Percentiles rank a stretch among this genome's conserved stretches.
These are phyloP conservation scores for Sugiyamaella smithiae DNA, from an alignment of 805 yeast genomes.

Conservation along the genomic window DNA sequence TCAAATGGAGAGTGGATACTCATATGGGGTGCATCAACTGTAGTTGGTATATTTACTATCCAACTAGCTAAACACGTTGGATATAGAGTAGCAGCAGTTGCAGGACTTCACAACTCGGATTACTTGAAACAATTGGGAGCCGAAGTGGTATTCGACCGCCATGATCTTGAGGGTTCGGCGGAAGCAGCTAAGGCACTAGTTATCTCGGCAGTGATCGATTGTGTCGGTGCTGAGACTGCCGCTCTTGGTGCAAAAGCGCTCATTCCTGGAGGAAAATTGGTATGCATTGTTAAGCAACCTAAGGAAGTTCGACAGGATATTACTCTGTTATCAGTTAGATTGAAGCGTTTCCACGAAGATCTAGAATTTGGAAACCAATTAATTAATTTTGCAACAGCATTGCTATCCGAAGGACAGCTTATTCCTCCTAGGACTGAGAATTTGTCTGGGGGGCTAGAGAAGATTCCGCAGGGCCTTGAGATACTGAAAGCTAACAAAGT, in stretches of 20 bases:
- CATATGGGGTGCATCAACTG: slow-evolving; percentile 51
- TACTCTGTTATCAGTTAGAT: not conserved
- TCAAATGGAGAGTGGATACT: slow-evolving; percentile 23
- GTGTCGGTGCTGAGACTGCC: slow-evolving; percentile 11
- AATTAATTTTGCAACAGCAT: slow-evolving; percentile 1
- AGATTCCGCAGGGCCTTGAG: slow-evolving; percentile 9
- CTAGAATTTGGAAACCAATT: slow-evolving; percentile 8
- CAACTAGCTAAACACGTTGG: slow-evolving; percentile 57
- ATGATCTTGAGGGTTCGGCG: not conserved
- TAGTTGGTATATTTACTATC: slow-evolving; percentile 55
- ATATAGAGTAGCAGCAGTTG: slow-evolving; percentile 48
- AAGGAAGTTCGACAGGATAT: not conserved
- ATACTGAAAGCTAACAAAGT: slow-evolving; percentile 2
- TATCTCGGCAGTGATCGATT: slow-evolving; percentile 4
- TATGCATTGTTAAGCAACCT: slow-evolving; percentile 8
- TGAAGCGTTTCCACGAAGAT: slow-evolving; percentile 10
- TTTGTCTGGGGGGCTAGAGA: slow-evolving; percentile 7
- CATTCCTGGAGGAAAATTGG: slow-evolving; percentile 8
- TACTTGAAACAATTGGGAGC: slow-evolving; percentile 49
- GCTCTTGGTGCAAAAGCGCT: slow-evolving; percentile 2
- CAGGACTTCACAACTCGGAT: slow-evolving; percentile 46
- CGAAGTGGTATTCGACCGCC: slow-evolving; percentile 45
- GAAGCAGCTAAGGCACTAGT: slow-evolving; percentile 4
- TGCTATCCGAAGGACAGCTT: not conserved
- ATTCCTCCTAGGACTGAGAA: slow-evolving; percentile 6